A percentile compares a stretch with the other conserved stretches of the same genome.
phyloP scores from a whole-genome alignment of 345 rosid species.

The Raphanus raphanistrum region DNA sequence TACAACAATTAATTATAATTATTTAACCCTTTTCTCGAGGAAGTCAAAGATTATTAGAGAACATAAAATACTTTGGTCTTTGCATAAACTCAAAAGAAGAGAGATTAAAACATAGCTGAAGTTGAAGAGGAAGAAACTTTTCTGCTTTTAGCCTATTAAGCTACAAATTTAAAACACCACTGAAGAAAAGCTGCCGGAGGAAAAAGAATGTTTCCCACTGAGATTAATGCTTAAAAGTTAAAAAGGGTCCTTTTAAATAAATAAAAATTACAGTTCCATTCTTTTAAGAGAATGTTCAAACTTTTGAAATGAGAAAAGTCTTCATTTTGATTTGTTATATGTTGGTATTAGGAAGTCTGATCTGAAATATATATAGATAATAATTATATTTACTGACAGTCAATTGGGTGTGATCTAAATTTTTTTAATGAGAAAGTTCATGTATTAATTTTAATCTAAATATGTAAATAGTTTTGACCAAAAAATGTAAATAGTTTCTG shows the following conservation, averaged over 20 bases:
- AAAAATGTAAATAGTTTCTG: not conserved
- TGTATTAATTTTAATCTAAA: not conserved
- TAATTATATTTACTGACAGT: not conserved
- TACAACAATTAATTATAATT: not conserved
- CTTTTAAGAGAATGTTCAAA: slow-evolving; percentile 28
- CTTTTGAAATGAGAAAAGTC: slow-evolving; percentile 25
- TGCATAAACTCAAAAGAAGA: not conserved
- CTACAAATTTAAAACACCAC: slow-evolving; percentile 13
- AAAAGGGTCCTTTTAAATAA: not conserved
- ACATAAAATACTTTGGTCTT: not conserved
- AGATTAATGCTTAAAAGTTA: slow-evolving; percentile 23
- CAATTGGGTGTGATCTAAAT: not conserved
- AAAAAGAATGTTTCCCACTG: slow-evolving; percentile 42
- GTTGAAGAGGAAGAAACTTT: slow-evolving; percentile 16
- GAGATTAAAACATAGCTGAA: not conserved
- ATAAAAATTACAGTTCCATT: slow-evolving; percentile 4
- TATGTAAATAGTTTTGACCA: not conserved
- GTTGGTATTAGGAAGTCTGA: slow-evolving; percentile 3
- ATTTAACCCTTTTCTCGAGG: not conserved
- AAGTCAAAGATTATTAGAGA: not conserved
- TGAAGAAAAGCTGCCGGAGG: slow-evolving; percentile 31
- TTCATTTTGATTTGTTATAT: slow-evolving; percentile 22
- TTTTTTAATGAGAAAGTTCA: not conserved
- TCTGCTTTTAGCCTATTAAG: slow-evolving; percentile 13
- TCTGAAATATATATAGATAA: not conserved